Base-by-base conservation (phyloP, 306 rosid genomes). In the Quercus rubra region DNA sequence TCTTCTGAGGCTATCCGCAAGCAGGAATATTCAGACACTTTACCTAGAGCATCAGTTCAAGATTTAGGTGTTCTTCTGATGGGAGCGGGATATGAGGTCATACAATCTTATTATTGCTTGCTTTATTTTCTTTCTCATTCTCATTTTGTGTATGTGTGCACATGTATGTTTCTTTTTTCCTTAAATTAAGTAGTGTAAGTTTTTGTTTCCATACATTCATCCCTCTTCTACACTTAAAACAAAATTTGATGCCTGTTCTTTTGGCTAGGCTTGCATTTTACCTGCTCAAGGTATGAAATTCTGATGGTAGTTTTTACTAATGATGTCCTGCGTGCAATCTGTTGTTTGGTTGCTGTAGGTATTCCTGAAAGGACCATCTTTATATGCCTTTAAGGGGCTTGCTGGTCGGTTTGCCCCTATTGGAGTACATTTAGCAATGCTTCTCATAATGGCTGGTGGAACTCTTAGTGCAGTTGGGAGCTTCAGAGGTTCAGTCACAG, bases 71-170 rank as follows among this genome's bases (percentile, higher is more conserved):
- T 91, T 38, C 52, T 91, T 84, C 78, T 95, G 55, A 93, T 93
- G 98, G 99, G 98, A 88, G 86, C 96, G 35, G 99, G 98, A 90
- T 95, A 95, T 74, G 98, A 95, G 98, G 99, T 91, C 74, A 71
- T 74, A 28, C 35, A 74, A 72, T 78, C 58, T 54, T 54, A 12
- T 55, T 33, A 78, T 58, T 75, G 28, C 33, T 38, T 76, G 74
- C 77, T 78, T 55, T 59, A 3, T 3, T 17, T 79, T 55, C 74
- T 27, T 75, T 27, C 35, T 41, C 1, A 31, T 69, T 49, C 68
- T 76, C 2, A 46, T 55, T 49, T 49, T 49, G 17, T 49, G 17
- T 49, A 3, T 49, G 13, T 49, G 54, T 12, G 5, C 15, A 3
- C 15, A 10, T 64, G 20, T 30, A 28, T 14, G 43, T 6, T 64